Conservation (phyloP, 2,329 filamentous ascomycete genomes). For the Emericellopsis atlantica region DNA sequence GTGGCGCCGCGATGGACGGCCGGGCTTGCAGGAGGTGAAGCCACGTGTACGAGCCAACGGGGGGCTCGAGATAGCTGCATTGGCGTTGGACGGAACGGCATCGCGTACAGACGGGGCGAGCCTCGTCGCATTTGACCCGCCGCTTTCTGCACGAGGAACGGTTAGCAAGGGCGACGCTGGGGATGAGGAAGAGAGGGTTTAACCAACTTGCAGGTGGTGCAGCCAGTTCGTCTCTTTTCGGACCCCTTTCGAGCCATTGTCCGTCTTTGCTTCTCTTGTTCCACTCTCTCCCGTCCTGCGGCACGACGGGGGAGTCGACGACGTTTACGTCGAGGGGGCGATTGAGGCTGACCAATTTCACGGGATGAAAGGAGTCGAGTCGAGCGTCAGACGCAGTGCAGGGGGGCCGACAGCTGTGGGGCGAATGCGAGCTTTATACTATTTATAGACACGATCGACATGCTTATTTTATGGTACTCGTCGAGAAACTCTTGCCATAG, state of each 20-base stretch:
- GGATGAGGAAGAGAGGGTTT: not conserved
- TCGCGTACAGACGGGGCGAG: conserved; percentile 33
- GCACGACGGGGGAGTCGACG: not conserved
- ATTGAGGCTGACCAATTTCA: not conserved
- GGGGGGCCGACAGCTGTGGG: not conserved
- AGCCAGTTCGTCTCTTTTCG: conserved; percentile 30
- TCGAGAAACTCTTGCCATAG: no score
- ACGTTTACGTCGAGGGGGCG: no score
- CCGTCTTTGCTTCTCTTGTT: not conserved
- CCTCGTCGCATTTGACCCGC: conserved; percentile 46
- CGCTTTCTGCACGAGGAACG: conserved; percentile 25
- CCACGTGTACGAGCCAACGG: conserved; percentile 17
- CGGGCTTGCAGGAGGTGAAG: conserved; percentile 17
- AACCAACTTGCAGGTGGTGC: conserved; percentile 41
- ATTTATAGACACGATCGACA: no score
- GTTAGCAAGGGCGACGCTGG: not conserved
- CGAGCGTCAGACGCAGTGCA: not conserved
- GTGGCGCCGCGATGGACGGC: conserved; percentile 6
- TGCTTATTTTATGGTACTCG: no score
- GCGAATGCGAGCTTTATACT: not conserved
- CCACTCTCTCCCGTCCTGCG: not conserved
- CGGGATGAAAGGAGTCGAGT: not conserved
- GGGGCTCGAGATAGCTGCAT: conserved; percentile 36
- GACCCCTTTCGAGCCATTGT: conserved; percentile 7
- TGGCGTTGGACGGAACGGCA: conserved; percentile 38